Percentiles rank a stretch among this genome's conserved stretches.
Conservation (phyloP, 2,329 filamentous ascomycete species). For the Cytospora piceicola region DNA sequence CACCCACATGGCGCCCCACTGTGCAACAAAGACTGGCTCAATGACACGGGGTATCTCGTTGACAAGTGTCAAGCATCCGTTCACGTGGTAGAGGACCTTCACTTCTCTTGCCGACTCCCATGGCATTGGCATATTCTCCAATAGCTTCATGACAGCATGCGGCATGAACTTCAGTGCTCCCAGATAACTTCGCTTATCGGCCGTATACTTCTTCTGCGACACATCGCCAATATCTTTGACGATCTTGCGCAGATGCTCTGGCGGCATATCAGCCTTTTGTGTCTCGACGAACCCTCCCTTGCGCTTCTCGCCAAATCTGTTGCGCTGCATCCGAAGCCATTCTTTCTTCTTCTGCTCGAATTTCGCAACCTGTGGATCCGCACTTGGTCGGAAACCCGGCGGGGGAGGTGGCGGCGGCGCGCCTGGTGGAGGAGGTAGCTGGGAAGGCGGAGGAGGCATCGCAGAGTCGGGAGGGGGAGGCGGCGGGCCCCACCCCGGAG, state of each 20-base stretch:
- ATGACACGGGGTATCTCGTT: conserved; percentile 97
- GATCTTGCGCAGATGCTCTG: conserved; percentile 97
- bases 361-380: conserved; percentile 86
- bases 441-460: conserved; percentile 58
- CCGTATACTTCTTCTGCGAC: conserved; percentile 98
- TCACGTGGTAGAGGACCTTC: conserved; percentile 97
- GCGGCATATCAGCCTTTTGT: conserved; percentile 98
- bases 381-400: conserved; percentile 79
- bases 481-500: conserved; percentile 59
- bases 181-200: conserved; percentile 96
- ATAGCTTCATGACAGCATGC: conserved; percentile 91
- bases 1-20: conserved; percentile 99
- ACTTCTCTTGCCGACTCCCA: conserved; percentile 97
- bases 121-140: conserved; percentile 99
- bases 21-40: conserved; percentile 95
- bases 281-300: conserved; percentile 97
- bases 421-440: conserved; percentile 61
- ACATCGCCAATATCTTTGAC: conserved; percentile 99
- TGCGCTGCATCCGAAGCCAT: conserved; percentile 91
- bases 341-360: conserved; percentile 99
- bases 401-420: conserved; percentile 72
- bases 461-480: conserved; percentile 57
- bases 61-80: conserved; percentile 93
- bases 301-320: conserved; percentile 94
- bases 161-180: conserved; percentile 99